A percentile compares a stretch with the other conserved stretches of the same genome.
These are phyloP conservation scores for Leptographium flavum DNA, from an alignment of 2,329 filamentous ascomycete species.

Conservation along the genomic window DNA sequence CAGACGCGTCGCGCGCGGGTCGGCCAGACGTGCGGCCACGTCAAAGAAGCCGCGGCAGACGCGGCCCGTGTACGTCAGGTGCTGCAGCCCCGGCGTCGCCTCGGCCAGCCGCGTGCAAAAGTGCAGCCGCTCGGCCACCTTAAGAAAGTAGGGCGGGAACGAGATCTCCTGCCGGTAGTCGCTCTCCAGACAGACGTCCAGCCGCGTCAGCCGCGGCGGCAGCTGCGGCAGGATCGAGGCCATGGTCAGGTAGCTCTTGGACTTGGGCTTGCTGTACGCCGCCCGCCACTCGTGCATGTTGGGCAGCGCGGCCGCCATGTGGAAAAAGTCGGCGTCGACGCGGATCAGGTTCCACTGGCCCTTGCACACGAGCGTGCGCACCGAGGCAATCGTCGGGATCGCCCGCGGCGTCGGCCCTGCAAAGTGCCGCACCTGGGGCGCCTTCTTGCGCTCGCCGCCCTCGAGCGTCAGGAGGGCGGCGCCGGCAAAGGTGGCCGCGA, in stretches of 20 bases:
- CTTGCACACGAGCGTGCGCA: conserved; percentile 56
- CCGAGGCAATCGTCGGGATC: conserved; percentile 18
- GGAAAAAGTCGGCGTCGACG: conserved; percentile 45
- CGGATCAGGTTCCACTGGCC: conserved; percentile 68
- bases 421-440: conserved; percentile 52
- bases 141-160: conserved; percentile 45
- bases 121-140: conserved; percentile 44
- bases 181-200: conserved; percentile 57
- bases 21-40: conserved; percentile 32
- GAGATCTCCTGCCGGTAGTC: conserved; percentile 53
- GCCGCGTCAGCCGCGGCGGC: conserved; percentile 41
- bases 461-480: conserved; percentile 56
- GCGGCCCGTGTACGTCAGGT: conserved; percentile 58
- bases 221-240: conserved; percentile 45
- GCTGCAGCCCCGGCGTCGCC: conserved; percentile 47
- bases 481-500: conserved; percentile 42
- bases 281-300: conserved; percentile 49
- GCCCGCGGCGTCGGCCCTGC: conserved; percentile 13
- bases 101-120: conserved; percentile 51
- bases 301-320: conserved; percentile 48
- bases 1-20: conserved; percentile 35
- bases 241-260: conserved; percentile 59
- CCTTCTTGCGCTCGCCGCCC: conserved; percentile 64
- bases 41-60: conserved; percentile 58
- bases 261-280: conserved; percentile 58